Evolutionary conservation across 768 basidiomycete species (phyloP).

Genomic region (Boletellus ananiceps): DNA sequence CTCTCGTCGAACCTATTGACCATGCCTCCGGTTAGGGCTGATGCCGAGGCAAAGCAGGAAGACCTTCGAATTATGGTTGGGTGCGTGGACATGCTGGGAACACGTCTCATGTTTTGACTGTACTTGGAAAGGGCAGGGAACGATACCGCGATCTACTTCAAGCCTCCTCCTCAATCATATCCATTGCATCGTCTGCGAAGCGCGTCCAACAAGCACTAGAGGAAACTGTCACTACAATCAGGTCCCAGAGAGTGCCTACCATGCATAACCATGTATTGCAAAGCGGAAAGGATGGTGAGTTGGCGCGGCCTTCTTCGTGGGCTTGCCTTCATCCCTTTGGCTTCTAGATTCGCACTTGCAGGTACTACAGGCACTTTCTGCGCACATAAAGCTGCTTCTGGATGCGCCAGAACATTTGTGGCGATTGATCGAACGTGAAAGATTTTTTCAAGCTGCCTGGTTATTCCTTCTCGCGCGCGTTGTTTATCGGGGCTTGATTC

Average conservation of each 20-base stretch:
- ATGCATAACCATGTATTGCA: constrained; percentile 38
- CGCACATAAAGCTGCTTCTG: constrained; percentile 85
- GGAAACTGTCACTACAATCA: constrained; percentile 54
- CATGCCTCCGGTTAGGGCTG: constrained; percentile 42
- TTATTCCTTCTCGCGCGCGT: constrained; percentile 82
- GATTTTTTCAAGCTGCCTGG: constrained; percentile 82
- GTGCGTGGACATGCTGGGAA: constrained; percentile 47
- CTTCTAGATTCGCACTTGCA: constrained; percentile 60
- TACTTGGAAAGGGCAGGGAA: constrained; percentile 69
- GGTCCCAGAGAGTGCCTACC: constrained; percentile 42
- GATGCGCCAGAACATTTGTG: constrained; percentile 92
- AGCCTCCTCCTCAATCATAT: constrained; percentile 80
- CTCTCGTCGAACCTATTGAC: not conserved
- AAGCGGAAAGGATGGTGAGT: constrained; percentile 42
- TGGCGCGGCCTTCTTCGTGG: not conserved
- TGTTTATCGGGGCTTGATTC: constrained; percentile 69
- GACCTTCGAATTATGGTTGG: constrained; percentile 89
- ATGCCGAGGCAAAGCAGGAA: constrained; percentile 85
- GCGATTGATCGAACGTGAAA: constrained; percentile 76
- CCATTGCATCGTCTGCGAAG: constrained; percentile 64
- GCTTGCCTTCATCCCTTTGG: constrained; percentile 1
- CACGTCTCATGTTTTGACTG: constrained; percentile 25
- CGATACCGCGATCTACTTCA: constrained; percentile 84
- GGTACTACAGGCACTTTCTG: constrained; percentile 69
- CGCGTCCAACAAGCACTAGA: constrained; percentile 59